Base-by-base conservation (phyloP, 208 protist genomes). In the Wallacemonas sp. region DNA sequence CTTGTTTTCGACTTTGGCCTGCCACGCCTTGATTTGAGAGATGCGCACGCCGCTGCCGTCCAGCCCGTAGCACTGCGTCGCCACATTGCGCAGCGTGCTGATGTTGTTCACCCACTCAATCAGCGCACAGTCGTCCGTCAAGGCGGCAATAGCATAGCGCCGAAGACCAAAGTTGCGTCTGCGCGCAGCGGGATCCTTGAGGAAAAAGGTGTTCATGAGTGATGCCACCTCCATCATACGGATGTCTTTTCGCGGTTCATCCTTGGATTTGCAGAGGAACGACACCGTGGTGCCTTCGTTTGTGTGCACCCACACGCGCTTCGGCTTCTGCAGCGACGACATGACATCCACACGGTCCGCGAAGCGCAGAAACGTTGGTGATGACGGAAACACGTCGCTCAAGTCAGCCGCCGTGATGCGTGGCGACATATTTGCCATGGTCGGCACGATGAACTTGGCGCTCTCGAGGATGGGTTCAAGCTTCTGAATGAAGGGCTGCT, bases 21-120 rank as follows among this genome's bases (percentile, higher is more conserved):
- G 58, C 79, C 90, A 94, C 53, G 64, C 69, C 62, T 87, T 91
- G 10, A 97, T 76, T 37, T 85, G 65, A 1, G 63, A 68, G 42
- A 82, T 80, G 19, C 69, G 66, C 29, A 94, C 73, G 24, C 91
- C 89, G 9, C 69, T 85, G 10, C 79, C 78, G 50, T 85, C 80
- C 15, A 91, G 44, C 9, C 57, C 58, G 78, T 98, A 97, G 63
- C 87, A 86, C 26, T 87, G 71, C 32, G 81, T 82, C 29, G 94
- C 71, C 53, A 97, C 83, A 33, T 53, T 71, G 26, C 93, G 76
- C 46, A 98, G 70, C 3, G 91, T 79, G n/a, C 53, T 66, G 4
- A 91, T 85, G 67, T 98, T 75, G 55, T 83, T 78, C n/a, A 99
- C 91, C 96, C 97, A 99, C 78, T 99, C 95, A 59, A 99, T 97